phyloP scores from a whole-genome alignment of 495 filamentous ascomycete species.

The Annulohypoxylon nitens region DNA sequence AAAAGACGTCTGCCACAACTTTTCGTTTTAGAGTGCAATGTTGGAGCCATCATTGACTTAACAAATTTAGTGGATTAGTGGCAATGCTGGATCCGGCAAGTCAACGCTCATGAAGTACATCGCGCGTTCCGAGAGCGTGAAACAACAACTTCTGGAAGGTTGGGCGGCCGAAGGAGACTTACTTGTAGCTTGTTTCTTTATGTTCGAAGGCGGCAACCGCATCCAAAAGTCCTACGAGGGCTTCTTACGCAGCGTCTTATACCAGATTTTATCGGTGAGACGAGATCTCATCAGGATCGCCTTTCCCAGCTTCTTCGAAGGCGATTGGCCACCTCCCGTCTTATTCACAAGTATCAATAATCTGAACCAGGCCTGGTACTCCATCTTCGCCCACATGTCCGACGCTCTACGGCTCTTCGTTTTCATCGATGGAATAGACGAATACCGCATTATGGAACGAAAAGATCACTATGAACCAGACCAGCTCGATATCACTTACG shows the following conservation, averaged over 20 bases:
- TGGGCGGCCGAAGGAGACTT: constrained; percentile 47
- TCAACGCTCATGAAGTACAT: constrained; percentile 56
- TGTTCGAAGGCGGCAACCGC: constrained; percentile 57
- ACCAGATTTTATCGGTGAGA: constrained; percentile 52
- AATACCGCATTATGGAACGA: constrained; percentile 52
- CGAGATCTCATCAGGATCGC: constrained; percentile 49
- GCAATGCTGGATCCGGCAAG: constrained; percentile 54
- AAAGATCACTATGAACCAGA: constrained; percentile 49
- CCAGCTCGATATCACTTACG: constrained; percentile 47
- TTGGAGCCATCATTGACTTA: constrained; percentile 16
- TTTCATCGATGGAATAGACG: constrained; percentile 52
- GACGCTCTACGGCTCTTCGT: constrained; percentile 46
- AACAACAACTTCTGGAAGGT: constrained; percentile 39
- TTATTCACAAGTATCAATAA: constrained; percentile 49
- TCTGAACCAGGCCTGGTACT: constrained; percentile 50
- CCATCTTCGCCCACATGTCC: constrained; percentile 49
- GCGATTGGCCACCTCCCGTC: constrained; percentile 48
- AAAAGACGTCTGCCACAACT: too few relatives aligned
- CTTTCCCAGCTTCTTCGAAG: constrained; percentile 50
- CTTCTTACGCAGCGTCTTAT: constrained; percentile 55
- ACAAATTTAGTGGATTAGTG: constrained; percentile 50
- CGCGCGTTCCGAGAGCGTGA: constrained; percentile 41
- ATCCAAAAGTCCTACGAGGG: constrained; percentile 60
- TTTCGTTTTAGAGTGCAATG: not conserved
- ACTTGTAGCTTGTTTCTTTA: constrained; percentile 54